Percentiles rank a stretch among this genome's conserved stretches.
Conservation (phyloP, 2,329 filamentous ascomycete species). For the Aaosphaeria arxii region DNA sequence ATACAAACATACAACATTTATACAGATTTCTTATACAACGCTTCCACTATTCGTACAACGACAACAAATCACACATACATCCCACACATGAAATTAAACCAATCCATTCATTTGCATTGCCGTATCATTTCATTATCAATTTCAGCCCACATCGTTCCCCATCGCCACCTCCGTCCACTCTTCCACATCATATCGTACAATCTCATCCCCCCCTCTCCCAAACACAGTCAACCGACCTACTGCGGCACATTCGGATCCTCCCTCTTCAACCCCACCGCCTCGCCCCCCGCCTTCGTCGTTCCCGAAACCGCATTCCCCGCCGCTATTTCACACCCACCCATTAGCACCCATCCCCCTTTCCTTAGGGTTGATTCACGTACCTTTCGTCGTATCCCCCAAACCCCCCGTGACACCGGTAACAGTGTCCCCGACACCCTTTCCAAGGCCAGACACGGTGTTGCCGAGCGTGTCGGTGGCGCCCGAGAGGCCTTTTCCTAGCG, state of each 20-base stretch:
- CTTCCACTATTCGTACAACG: no score
- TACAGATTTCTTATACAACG: no score
- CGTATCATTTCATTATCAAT: not conserved
- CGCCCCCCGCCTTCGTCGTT: conserved; percentile 23
- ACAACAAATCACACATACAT: no score
- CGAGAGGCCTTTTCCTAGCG: conserved; percentile 30
- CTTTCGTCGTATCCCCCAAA: conserved; percentile 32
- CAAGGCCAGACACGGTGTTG: conserved; percentile 27
- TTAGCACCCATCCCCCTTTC: no score
- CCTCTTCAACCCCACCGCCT: conserved; percentile 20
- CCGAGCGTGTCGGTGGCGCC: conserved; percentile 28
- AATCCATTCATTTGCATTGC: no score
- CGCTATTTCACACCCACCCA: conserved; percentile 6
- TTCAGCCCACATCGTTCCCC: not conserved
- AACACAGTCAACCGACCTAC: conserved; percentile 2
- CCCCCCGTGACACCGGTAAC: conserved; percentile 32
- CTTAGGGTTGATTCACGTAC: no score
- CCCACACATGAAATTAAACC: no score
- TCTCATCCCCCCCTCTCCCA: not conserved
- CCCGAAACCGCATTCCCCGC: conserved; percentile 26
- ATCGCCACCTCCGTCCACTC: not conserved
- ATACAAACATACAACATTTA: no score
- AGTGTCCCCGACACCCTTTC: conserved; percentile 35
- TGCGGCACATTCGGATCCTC: conserved; percentile 13
- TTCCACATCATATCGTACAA: no score